These are phyloP conservation scores for Flaveria brownii DNA, from an alignment of 129 eudicot species.

Conservation along the genomic window DNA sequence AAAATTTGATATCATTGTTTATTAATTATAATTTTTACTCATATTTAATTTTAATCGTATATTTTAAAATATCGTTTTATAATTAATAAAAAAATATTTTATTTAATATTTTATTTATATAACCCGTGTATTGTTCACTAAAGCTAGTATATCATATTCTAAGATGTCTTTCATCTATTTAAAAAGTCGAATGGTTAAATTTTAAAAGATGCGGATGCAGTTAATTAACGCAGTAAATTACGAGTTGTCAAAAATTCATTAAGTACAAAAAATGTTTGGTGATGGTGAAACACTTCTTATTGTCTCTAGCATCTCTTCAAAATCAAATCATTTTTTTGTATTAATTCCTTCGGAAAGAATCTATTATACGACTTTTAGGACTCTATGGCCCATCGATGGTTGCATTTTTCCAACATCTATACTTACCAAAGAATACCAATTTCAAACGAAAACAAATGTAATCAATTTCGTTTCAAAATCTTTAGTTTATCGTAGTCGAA, in stretches of 20 bases:
- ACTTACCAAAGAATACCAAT: slow-evolving; percentile 8
- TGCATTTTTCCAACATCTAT: slow-evolving; percentile 27
- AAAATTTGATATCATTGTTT: too few relatives aligned
- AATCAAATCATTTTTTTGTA: not conserved
- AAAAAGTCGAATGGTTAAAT: too few relatives aligned
- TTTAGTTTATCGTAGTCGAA: not conserved
- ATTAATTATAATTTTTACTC: too few relatives aligned
- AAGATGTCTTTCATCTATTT: too few relatives aligned
- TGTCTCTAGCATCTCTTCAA: slow-evolving; percentile 2
- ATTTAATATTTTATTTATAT: too few relatives aligned
- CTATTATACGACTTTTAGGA: slow-evolving; percentile 30
- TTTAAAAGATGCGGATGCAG: too few relatives aligned
- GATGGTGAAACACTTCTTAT: slow-evolving; percentile 20
- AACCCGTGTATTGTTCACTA: too few relatives aligned
- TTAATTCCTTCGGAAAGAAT: slow-evolving; percentile 11
- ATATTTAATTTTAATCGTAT: too few relatives aligned
- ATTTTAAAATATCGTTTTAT: too few relatives aligned
- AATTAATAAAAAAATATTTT: too few relatives aligned
- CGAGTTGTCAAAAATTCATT: not conserved
- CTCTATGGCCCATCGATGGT: slow-evolving; percentile 25
- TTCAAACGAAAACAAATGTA: slow-evolving; percentile 13
- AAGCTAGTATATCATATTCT: too few relatives aligned
- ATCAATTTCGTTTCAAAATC: not conserved
- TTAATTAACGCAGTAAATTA: too few relatives aligned
- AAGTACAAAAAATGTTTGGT: not conserved